Percentiles rank a stretch among this genome's conserved stretches.
Conservation (phyloP, 441 rosid genomes). For the Heliophila coronopifolia region DNA sequence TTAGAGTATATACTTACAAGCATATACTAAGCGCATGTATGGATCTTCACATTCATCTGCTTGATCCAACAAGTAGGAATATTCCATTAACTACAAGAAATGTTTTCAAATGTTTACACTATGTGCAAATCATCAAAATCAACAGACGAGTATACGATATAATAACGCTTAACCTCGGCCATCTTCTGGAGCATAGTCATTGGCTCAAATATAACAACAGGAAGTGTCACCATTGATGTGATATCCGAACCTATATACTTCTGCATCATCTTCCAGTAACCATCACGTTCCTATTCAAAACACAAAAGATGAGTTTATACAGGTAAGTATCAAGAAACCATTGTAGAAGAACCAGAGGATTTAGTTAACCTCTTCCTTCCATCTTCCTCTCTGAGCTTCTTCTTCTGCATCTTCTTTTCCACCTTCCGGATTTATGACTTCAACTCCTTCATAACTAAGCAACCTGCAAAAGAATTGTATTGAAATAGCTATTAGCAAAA, state of each 20-base stretch:
- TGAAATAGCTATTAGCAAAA: no score
- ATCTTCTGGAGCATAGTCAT: slow-evolving; percentile 89
- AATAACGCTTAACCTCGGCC: slow-evolving; percentile 70
- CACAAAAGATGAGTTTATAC: not conserved
- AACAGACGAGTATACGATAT: no score
- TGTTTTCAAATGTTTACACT: no score
- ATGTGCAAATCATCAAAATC: no score
- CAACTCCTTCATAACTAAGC: slow-evolving; percentile 79
- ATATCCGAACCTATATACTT: slow-evolving; percentile 87
- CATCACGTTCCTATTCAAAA: slow-evolving; percentile 65
- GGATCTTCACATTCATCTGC: slow-evolving; percentile 96
- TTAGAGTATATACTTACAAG: slow-evolving; percentile 43
- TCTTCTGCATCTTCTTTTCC: slow-evolving; percentile 89
- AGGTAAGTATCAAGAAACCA: not conserved
- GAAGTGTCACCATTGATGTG: slow-evolving; percentile 98
- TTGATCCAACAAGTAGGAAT: slow-evolving; percentile 74
- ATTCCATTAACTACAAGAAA: slow-evolving; percentile 84
- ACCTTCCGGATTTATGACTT: slow-evolving; percentile 92
- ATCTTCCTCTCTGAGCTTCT: slow-evolving; percentile 89
- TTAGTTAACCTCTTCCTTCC: slow-evolving; percentile 70
- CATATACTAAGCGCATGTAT: slow-evolving; percentile 84
- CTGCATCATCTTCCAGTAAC: slow-evolving; percentile 98
- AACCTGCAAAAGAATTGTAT: no score
- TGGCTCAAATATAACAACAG: slow-evolving; percentile 90
- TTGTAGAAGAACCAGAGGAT: not conserved